Percentiles rank a stretch among this genome's conserved stretches.
phyloP scores from a whole-genome alignment of 768 basidiomycete genomes.

The Agrocybe praecox region DNA sequence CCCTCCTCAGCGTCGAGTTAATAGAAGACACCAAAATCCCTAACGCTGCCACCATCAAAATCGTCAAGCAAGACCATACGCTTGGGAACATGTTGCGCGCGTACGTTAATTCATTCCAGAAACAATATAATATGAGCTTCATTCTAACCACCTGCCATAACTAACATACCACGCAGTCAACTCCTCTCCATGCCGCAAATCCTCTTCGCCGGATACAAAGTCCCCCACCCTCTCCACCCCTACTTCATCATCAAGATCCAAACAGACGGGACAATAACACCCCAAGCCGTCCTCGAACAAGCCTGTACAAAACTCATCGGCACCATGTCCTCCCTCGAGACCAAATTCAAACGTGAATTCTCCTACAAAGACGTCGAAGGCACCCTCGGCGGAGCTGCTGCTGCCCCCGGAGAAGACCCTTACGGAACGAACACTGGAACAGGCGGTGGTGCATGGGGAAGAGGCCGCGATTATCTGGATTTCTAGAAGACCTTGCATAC shows the following conservation, averaged over 20 bases:
- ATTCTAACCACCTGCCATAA: too few species aligned
- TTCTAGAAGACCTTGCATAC: too few species aligned
- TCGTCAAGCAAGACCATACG: conserved; percentile 97
- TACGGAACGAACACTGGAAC: conserved; percentile 31
- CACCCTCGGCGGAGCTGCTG: conserved; percentile 31
- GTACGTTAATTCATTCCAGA: conserved; percentile 39
- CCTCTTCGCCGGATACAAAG: conserved; percentile 97
- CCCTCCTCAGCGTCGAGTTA: conserved; percentile 73
- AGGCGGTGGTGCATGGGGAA: conserved; percentile 39
- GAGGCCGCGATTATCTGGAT: conserved; percentile 56
- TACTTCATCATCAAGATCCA: conserved; percentile 95
- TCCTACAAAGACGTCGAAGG: conserved; percentile 73
- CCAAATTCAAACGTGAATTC: conserved; percentile 83
- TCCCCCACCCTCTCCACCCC: conserved; percentile 94
- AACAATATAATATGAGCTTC: not conserved
- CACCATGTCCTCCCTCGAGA: conserved; percentile 65
- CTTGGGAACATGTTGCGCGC: conserved; percentile 95
- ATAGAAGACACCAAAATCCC: conserved; percentile 97
- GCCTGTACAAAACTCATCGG: conserved; percentile 84
- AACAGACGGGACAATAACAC: conserved; percentile 86
- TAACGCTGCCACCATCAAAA: conserved; percentile 92
- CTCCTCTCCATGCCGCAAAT: conserved; percentile 86
- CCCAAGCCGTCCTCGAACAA: conserved; percentile 79
- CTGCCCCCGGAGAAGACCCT: conserved; percentile 22
- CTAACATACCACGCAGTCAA: conserved; percentile 68